Evolutionary conservation across 2,329 filamentous ascomycete species (phyloP), one percentile per base, ranked within the genome.

Genomic region (Apiospora saccharicola): DNA sequence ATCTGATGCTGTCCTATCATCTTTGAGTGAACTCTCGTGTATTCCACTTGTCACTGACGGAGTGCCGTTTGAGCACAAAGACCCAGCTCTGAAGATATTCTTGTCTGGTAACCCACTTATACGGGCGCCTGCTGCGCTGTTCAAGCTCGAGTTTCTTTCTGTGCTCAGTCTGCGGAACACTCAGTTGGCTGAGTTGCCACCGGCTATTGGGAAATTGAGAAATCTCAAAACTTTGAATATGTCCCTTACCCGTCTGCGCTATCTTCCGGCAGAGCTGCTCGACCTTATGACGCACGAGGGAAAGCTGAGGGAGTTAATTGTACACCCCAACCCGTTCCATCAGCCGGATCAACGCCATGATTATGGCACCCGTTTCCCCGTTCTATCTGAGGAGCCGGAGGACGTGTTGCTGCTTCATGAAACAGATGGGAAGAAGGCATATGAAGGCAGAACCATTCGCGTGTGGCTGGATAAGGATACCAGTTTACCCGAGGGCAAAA

Each of bases 101-200:
- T 82, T 94, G 19, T 86, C 87, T 16, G 85, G 84, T 70, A 94
- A 94, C 77, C 78, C 80, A 0, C 84, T 94, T 4, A 80, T 79
- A 2, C 82, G 82, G 19, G 82, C 93, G 1, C 92, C 92, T 0
- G 83, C 85, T 2, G 87, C 89, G 68, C 80, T 94, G 2, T 92
- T 93, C 76, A 85, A 88, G 67, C 82, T 94, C 2, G 83, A 89
- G 30, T 83, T 90, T 75, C 83, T 94, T 43, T 91, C 89, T 0
- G 88, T 91, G 22, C 86, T 94, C 16, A 93, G 88, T 75, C 84
- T 94, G 22, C 89, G 92, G 47, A 88, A 86, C 73, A 94, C 94
- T 76, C 80, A 85, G 34, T 84, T 94, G 19, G 82, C 82, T 0
- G 88, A 92, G 76, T 81, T 94, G 2, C 90, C 92, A 0, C 83